phyloP scores from a whole-genome alignment of 768 basidiomycete species.

The Rhizopogon vesiculosus region DNA sequence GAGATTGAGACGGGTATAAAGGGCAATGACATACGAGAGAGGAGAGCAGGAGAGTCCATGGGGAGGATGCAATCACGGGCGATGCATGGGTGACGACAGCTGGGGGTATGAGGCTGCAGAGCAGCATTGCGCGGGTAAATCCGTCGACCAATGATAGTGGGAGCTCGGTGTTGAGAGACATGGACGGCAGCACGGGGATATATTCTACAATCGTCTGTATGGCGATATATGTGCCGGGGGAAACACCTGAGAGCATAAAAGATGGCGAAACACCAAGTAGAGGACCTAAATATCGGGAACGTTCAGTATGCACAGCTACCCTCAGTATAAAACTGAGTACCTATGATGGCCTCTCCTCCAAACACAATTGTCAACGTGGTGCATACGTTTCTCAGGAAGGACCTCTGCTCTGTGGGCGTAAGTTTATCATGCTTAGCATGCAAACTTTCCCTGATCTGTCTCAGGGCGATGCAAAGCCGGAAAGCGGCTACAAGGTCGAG shows the following conservation, averaged over 20 bases:
- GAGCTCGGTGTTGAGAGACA: slow-evolving; percentile 57
- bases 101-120: slow-evolving; percentile 76
- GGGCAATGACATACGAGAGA: slow-evolving; percentile 51
- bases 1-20: not conserved
- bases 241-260: slow-evolving; percentile 71
- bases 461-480: slow-evolving; percentile 63
- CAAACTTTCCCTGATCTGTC: slow-evolving; percentile 57
- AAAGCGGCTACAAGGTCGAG: slow-evolving; percentile 66
- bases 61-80: slow-evolving; percentile 52
- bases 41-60: slow-evolving; percentile 71
- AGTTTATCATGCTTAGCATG: slow-evolving; percentile 37
- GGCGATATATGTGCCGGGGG: slow-evolving; percentile 56
- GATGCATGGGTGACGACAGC: slow-evolving; percentile 51
- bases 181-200: slow-evolving; percentile 51
- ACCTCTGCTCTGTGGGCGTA: slow-evolving; percentile 39
- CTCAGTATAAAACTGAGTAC: slow-evolving; percentile 28
- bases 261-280: slow-evolving; percentile 65
- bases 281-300: slow-evolving; percentile 38
- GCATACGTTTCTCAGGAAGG: slow-evolving; percentile 52
- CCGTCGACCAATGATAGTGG: slow-evolving; percentile 74
- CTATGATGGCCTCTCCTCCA: slow-evolving; percentile 70
- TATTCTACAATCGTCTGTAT: slow-evolving; percentile 58
- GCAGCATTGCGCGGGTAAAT: slow-evolving; percentile 70
- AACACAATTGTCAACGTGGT: slow-evolving; percentile 67
- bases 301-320: not conserved